A percentile compares a stretch with the other conserved stretches of the same genome.
Evolutionary conservation across 768 basidiomycete species (phyloP).

Genomic region (Rhodosporidiobolus sp.): DNA sequence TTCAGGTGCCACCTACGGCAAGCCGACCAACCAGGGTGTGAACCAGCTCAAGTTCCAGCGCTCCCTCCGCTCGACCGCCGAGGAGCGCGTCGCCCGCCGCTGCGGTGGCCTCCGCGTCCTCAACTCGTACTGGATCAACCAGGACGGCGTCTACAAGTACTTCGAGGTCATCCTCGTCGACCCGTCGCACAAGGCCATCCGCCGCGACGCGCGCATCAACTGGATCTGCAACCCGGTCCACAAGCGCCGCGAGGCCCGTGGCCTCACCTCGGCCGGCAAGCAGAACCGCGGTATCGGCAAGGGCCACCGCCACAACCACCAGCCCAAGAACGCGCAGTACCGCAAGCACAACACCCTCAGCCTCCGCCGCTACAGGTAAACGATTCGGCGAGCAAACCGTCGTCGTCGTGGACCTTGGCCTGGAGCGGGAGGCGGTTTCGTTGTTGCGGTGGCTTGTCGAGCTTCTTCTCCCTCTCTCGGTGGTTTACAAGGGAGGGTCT

Average conservation of each 20-base stretch:
- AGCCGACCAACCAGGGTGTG: conserved; percentile 98
- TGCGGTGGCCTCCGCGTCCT: conserved; percentile 95
- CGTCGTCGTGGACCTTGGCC: not conserved
- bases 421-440: not conserved
- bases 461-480: no score
- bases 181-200: conserved; percentile 86
- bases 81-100: conserved; percentile 94
- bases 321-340: conserved; percentile 86
- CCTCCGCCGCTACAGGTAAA: conserved; percentile 51
- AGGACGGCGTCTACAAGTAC: conserved; percentile 57
- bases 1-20: conserved; percentile 92
- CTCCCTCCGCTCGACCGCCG: conserved; percentile 83
- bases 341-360: conserved; percentile 84
- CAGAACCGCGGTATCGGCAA: conserved; percentile 97
- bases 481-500: no score
- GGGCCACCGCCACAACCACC: conserved; percentile 89
- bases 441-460: not conserved
- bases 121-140: conserved; percentile 98
- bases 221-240: conserved; percentile 93
- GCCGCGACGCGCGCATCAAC: conserved; percentile 94
- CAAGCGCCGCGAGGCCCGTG: conserved; percentile 96
- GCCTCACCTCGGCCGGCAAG: conserved; percentile 94
- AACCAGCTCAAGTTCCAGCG: conserved; percentile 99
- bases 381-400: not conserved
- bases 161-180: conserved; percentile 99